Evolutionary conservation across 2,329 filamentous ascomycete species (phyloP), one percentile per base, ranked within the genome.

Genomic region (Fusarium mexicanum): DNA sequence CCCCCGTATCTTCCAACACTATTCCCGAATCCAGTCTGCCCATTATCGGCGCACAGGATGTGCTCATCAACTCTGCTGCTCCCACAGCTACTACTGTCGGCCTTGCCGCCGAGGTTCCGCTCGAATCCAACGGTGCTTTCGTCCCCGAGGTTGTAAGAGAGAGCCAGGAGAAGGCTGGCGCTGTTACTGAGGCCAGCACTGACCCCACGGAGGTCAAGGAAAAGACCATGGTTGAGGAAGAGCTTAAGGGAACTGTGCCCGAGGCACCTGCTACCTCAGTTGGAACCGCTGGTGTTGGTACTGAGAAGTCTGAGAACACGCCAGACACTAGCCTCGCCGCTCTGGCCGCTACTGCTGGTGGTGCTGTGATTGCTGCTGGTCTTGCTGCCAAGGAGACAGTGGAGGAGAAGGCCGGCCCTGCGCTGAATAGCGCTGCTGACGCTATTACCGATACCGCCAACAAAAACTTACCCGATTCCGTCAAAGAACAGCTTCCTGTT

Each of bases 1-100:
- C 90, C 37, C 86, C 87, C 16, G 83, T 91, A 64, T 86, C 88
- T 51, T 88, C 86, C 71, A 91, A 87, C 82, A 85, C 93, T 81
- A 95, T 96, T 73, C 94, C 94, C 24, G 94, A 97, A 84, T 96
- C 94, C 13, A 94, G 92, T 82, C 87, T 96, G 72, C 93, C 93
- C 18, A 92, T 95, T 61, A 77, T 80, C 40, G 79, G 81, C 61
- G 81, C 80, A 61, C 78, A 78, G 35, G 84, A 85, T 63, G 85
- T 84, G 55, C 83, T 84, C 60, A 87, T 91, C 75, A 88, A 86
- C 77, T 88, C 86, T n/a, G 86, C 85, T 76, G 77, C 84, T 76
- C 76, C 90, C 83, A 76, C 85, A 81, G 82, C 92, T 7, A 93
- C 93, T 46, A 96, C 94, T 33, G 90, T 91, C 68, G 88, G 85